Evolutionary conservation across 23 red algal species (phyloP).

Genomic region (Gracilaria vermiculophylla): DNA sequence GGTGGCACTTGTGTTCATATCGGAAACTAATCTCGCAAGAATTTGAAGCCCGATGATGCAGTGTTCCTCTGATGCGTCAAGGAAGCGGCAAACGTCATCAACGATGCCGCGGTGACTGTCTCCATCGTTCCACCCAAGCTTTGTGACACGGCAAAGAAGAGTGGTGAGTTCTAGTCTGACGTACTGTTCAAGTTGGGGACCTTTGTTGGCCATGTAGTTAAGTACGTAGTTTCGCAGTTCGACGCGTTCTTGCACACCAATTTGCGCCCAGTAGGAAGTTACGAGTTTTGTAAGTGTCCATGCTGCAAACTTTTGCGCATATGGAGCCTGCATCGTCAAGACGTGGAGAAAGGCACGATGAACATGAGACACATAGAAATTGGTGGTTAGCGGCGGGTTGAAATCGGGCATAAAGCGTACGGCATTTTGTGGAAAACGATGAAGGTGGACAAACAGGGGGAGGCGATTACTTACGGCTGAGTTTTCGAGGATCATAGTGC

Average conservation of each 20-base stretch:
- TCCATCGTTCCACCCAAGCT: slow-evolving; percentile 75
- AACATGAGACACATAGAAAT: background rate
- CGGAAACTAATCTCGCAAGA: slow-evolving; percentile 56
- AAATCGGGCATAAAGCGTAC: background rate
- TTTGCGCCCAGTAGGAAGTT: slow-evolving; percentile 58
- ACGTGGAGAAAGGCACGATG: background rate
- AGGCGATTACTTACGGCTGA: slow-evolving; percentile 54
- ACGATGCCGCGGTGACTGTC: slow-evolving; percentile 58
- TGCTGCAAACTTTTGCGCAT: slow-evolving; percentile 71
- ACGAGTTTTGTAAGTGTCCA: slow-evolving; percentile 75
- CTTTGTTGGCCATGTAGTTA: slow-evolving; percentile 70
- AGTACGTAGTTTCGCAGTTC: slow-evolving; percentile 78
- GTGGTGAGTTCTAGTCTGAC: slow-evolving; percentile 77
- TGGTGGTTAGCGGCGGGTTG: background rate
- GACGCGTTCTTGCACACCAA: slow-evolving; percentile 64
- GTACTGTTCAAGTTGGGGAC: slow-evolving; percentile 63
- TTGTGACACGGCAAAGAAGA: slow-evolving; percentile 74
- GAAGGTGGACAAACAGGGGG: no score
- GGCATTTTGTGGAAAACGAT: background rate
- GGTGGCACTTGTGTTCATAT: slow-evolving; percentile 70
- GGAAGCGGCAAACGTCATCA: slow-evolving; percentile 77
- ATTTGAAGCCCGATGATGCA: slow-evolving; percentile 74
- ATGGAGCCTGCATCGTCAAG: slow-evolving; percentile 38
- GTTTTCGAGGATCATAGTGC: slow-evolving; percentile 81
- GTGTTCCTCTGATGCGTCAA: slow-evolving; percentile 81